These are phyloP conservation scores for Claviceps monticola DNA, from an alignment of 2,329 filamentous ascomycete species.

Conservation along the genomic window DNA sequence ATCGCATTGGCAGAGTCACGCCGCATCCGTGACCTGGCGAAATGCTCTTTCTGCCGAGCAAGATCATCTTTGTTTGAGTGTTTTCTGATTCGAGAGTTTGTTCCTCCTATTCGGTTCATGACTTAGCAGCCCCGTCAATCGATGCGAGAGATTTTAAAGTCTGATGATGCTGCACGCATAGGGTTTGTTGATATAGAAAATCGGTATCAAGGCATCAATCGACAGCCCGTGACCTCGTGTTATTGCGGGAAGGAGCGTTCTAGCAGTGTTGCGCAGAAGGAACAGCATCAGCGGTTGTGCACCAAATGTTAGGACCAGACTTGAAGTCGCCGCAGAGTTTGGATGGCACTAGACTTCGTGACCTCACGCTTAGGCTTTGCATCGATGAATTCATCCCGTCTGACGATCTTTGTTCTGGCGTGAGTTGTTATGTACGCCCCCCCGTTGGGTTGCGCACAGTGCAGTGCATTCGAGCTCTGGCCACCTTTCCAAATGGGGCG, in stretches of 20 bases:
- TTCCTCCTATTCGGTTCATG: constrained; percentile 31
- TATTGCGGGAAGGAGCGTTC: background rate
- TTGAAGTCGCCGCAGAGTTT: too few species aligned
- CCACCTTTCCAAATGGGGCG: constrained; percentile 2
- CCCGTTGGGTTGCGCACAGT: background rate
- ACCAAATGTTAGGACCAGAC: too few species aligned
- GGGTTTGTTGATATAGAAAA: background rate
- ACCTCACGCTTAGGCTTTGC: too few species aligned
- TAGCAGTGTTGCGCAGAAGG: background rate
- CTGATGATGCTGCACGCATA: background rate
- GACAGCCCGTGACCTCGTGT: background rate
- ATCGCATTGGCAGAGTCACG: background rate
- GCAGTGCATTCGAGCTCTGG: constrained; percentile 2
- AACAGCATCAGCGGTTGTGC: background rate
- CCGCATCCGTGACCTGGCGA: constrained; percentile 20
- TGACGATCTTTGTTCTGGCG: too few species aligned
- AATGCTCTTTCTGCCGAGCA: constrained; percentile 23
- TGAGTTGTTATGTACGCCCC: too few species aligned
- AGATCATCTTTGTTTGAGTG: constrained; percentile 20
- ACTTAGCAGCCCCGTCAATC: background rate
- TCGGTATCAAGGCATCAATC: background rate
- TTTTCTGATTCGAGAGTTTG: constrained; percentile 21
- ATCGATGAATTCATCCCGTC: too few species aligned
- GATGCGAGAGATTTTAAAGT: background rate
- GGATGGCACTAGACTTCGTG: too few species aligned